Conservation (phyloP, 345 rosid species). For the Salix purpurea region DNA sequence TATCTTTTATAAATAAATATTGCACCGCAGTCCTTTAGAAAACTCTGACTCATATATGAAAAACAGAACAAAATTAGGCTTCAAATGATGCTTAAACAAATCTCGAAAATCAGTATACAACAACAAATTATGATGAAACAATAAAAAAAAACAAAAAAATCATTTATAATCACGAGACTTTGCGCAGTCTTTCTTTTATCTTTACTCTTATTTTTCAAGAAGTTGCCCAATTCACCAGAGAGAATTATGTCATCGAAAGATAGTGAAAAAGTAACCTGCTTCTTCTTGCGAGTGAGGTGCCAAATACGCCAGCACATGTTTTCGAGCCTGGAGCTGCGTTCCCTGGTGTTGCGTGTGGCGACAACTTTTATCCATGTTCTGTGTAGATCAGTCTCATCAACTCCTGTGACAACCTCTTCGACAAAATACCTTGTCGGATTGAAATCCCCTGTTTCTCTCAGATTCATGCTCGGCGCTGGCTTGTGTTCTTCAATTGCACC, state of each 20-base stretch:
- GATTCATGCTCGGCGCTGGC: conserved; percentile 30
- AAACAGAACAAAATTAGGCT: background rate
- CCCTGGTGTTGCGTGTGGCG: conserved; percentile 88
- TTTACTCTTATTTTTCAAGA: too few relatives aligned
- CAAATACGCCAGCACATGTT: conserved; percentile 99
- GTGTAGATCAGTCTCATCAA: conserved; percentile 85
- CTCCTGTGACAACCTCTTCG: conserved; percentile 90
- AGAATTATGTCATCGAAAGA: too few relatives aligned
- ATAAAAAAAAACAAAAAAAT: background rate
- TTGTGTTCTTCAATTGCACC: conserved; percentile 56
- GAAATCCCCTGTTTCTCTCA: conserved; percentile 52
- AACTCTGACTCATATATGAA: background rate
- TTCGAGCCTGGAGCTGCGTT: conserved; percentile 91
- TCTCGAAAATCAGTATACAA: background rate
- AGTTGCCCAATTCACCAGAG: too few relatives aligned
- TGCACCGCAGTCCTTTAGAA: too few relatives aligned
- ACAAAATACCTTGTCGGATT: conserved; percentile 89
- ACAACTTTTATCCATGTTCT: conserved; percentile 96
- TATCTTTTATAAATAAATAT: background rate
- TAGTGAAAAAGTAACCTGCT: conserved; percentile 49
- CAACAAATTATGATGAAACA: too few relatives aligned
- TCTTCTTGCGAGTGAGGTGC: conserved; percentile 98
- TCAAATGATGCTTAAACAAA: background rate
- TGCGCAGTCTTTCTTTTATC: too few relatives aligned
- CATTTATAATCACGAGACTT: background rate